Percentiles rank a stretch among this genome's conserved stretches.
Evolutionary conservation across 129 eudicot genomes (phyloP).

Genomic region (Escallonia rubra): DNA sequence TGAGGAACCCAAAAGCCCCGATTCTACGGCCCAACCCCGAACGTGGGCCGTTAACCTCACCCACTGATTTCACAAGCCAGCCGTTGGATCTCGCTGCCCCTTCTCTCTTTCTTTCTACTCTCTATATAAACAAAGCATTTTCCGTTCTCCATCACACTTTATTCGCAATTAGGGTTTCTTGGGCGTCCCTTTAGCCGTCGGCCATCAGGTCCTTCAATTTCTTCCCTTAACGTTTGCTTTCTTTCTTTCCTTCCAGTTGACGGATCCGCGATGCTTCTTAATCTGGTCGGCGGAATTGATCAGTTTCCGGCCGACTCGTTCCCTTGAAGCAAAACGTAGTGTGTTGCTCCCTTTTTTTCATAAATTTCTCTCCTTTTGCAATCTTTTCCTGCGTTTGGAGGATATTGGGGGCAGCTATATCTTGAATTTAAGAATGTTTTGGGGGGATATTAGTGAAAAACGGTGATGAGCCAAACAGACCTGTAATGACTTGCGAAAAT

Average conservation of each 20-base stretch:
- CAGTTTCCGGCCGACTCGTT: conserved; percentile 33
- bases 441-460: not conserved
- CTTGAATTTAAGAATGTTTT: not conserved
- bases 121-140: not conserved
- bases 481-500: conserved; percentile 86
- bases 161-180: not conserved
- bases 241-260: not conserved
- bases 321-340: conserved; percentile 36
- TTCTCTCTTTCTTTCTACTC: not conserved
- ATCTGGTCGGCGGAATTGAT: conserved; percentile 25
- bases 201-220: not conserved
- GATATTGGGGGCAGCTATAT: conserved; percentile 24
- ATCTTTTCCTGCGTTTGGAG: not conserved
- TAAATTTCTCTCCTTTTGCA: not conserved
- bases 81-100: not conserved
- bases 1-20: no score
- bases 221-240: not conserved
- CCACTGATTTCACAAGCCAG: not conserved
- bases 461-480: conserved; percentile 72
- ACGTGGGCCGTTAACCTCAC: not conserved
- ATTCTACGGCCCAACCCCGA: no score
- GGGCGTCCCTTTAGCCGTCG: no score
- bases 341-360: conserved; percentile 17
- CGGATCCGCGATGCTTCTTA: conserved; percentile 17
- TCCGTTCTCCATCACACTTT: not conserved